phyloP scores from a whole-genome alignment of 176 grass and related monocot species.

The Juncus inflexus region DNA sequence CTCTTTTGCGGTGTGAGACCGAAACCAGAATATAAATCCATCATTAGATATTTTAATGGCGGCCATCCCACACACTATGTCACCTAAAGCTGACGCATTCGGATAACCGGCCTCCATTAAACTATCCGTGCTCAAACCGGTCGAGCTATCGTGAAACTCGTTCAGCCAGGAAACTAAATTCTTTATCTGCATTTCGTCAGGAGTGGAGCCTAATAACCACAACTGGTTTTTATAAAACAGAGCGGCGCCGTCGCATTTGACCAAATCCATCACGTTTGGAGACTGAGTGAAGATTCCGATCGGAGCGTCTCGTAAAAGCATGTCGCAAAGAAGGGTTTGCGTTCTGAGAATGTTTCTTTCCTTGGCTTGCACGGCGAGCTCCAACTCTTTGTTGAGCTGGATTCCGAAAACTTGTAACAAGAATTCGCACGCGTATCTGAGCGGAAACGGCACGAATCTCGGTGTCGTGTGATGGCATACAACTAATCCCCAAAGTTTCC shows the following conservation, averaged over 20 bases:
- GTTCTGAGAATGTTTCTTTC: constrained; percentile 84
- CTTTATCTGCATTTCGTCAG: constrained; percentile 67
- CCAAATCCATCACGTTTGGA: constrained; percentile 89
- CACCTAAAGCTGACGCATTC: constrained; percentile 54
- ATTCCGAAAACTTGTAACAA: constrained; percentile 88
- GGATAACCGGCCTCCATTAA: constrained; percentile 85
- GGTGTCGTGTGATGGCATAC: constrained; percentile 85
- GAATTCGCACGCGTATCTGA: constrained; percentile 94
- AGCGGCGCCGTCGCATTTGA: constrained; percentile 78
- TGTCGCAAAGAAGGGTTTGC: constrained; percentile 88
- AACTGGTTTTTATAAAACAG: constrained; percentile 76
- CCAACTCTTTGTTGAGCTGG: constrained; percentile 91
- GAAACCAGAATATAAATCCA: constrained; percentile 96
- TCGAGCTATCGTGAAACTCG: constrained; percentile 82
- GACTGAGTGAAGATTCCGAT: constrained; percentile 88
- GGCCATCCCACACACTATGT: constrained; percentile 81
- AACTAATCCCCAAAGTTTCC: constrained; percentile 85
- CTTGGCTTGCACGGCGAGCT: constrained; percentile 68
- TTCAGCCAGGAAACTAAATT: constrained; percentile 56
- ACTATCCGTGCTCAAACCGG: constrained; percentile 85
- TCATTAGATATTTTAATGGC: constrained; percentile 82
- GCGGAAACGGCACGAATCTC: constrained; percentile 82
- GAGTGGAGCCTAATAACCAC: constrained; percentile 54
- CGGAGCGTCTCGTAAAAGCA: constrained; percentile 82
- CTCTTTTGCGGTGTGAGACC: constrained; percentile 84